Evolutionary conservation across 1,139 yeast genomes (phyloP).

Genomic region (Yamadazyma trypodendri): DNA sequence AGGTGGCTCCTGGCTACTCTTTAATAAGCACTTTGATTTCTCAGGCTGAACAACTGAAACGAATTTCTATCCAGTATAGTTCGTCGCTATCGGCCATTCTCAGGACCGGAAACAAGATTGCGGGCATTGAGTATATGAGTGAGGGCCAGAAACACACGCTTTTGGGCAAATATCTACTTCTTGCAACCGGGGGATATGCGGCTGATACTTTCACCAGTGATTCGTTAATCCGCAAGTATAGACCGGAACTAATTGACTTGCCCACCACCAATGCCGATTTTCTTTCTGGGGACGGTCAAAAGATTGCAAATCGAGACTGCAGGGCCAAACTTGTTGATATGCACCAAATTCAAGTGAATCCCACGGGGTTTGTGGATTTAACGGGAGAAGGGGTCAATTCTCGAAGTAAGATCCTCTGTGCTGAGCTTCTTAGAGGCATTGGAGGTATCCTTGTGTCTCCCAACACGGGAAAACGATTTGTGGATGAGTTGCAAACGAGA

Average conservation of each 20-base stretch:
- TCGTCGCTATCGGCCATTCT: constrained; percentile 21
- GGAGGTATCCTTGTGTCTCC: constrained; percentile 39
- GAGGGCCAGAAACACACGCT: constrained; percentile 9
- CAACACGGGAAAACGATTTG: constrained; percentile 29
- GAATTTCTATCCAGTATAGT: constrained; percentile 22
- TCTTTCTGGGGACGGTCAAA: constrained; percentile 41
- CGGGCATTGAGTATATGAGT: constrained; percentile 23
- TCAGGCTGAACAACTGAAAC: constrained; percentile 13
- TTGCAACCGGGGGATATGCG: constrained; percentile 42
- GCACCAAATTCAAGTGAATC: constrained; percentile 40
- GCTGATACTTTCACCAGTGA: constrained; percentile 25
- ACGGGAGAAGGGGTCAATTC: constrained; percentile 13
- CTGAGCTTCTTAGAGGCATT: constrained; percentile 36
- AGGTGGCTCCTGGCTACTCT: constrained; percentile 38
- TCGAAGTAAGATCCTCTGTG: constrained; percentile 36
- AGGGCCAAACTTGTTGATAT: constrained; percentile 33
- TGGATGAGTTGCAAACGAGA: constrained; percentile 36
- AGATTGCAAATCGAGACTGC: constrained; percentile 30
- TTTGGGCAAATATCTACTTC: constrained; percentile 22
- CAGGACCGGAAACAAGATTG: constrained; percentile 14
- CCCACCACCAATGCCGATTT: constrained; percentile 37
- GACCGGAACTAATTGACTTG: constrained; percentile 32
- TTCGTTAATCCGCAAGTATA: constrained; percentile 24
- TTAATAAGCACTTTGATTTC: constrained; percentile 28
- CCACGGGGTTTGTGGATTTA: constrained; percentile 36